Base-by-base conservation (phyloP, 2,329 filamentous ascomycete genomes). In the Aspergillus pseudonomiae region DNA sequence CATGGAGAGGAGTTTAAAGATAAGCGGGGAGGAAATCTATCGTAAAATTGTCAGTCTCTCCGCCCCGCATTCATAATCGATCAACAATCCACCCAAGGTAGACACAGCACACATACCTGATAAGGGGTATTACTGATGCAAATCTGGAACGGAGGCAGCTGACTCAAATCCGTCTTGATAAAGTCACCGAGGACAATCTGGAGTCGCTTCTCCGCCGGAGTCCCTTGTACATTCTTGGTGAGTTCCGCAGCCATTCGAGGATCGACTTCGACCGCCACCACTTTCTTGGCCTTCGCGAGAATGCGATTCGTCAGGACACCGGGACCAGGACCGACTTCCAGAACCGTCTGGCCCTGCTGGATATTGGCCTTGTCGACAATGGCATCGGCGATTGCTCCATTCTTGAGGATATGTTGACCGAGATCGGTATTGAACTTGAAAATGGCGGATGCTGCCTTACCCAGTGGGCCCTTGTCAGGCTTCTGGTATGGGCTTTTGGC, bases 171-270 rank as follows among this genome's bases (percentile, higher is more conserved):
- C 11, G 91, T 91, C 82, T 97, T 97, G 78, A 97, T 96, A 54
- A 94, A 92, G 79, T 98, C 95, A 48, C 95, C 95, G 9, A 99
- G 83, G 57, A 97, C 82, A 46, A 98, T 89, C 71, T 97, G 93
- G 41, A 99, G 82, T 68, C 92, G 89, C 77, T 92, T 93, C 75
- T 92, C 89, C 70, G 90, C 86, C 0, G 94, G 92, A 48, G 90
- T 96, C 21, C 93, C 94, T 79, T 97, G 94, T 10, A 98, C 94
- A 73, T 94, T 91, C 80, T 96, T 94, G 52, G 92, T 95, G 66
- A 97, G 86, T 81, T 99, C 94, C 63, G 94, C 94, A 16, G 93
- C 94, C 95, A 98, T 98, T 74, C 95, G 86, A 21, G 95, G 94
- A 80, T 99, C 95, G 77, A 97, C 86, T 82, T 99, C 95, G 57